Conservation (phyloP, 2,329 filamentous ascomycete genomes). For the Ophiognomonia clavigignenti-juglandacearum region DNA sequence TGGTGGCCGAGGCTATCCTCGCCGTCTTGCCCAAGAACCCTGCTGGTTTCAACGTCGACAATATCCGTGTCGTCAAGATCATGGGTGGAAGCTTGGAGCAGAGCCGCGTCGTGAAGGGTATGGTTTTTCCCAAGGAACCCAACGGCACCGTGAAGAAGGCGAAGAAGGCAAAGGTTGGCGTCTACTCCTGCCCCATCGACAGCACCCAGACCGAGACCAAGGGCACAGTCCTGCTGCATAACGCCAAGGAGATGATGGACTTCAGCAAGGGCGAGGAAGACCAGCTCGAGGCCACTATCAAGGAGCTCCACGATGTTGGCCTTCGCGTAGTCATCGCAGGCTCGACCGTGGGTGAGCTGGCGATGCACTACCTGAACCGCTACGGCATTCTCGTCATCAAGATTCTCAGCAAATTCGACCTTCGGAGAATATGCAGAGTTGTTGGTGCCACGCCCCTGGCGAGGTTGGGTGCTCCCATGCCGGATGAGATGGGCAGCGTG, state of each 20-base stretch:
- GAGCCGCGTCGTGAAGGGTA: slow-evolving; percentile 90
- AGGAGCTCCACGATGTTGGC: slow-evolving; percentile 92
- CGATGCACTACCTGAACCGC: slow-evolving; percentile 96
- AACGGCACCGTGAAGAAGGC: slow-evolving; percentile 89
- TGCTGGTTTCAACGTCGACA: slow-evolving; percentile 96
- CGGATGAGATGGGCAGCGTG: slow-evolving; percentile 96
- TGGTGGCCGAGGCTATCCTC: slow-evolving; percentile 82
- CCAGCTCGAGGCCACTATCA: slow-evolving; percentile 86
- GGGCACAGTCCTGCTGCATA: slow-evolving; percentile 93
- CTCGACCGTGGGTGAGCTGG: slow-evolving; percentile 89
- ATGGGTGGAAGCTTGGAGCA: slow-evolving; percentile 96
- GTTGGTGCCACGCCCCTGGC: slow-evolving; percentile 96
- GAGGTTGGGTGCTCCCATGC: slow-evolving; percentile 93
- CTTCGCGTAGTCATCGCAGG: slow-evolving; percentile 89
- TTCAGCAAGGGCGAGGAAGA: slow-evolving; percentile 96
- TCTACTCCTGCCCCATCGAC: slow-evolving; percentile 95
- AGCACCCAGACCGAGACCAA: slow-evolving; percentile 97
- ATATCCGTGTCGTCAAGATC: slow-evolving; percentile 98
- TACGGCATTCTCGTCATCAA: slow-evolving; percentile 95
- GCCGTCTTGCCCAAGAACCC: slow-evolving; percentile 95
- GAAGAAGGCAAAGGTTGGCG: slow-evolving; percentile 87
- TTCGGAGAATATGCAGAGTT: slow-evolving; percentile 89
- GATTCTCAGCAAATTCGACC: slow-evolving; percentile 96
- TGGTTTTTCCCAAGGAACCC: slow-evolving; percentile 97
- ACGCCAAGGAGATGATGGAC: slow-evolving; percentile 97